Evolutionary conservation across 306 rosid genomes (phyloP).

Genomic region (Rubus parviflorus): DNA sequence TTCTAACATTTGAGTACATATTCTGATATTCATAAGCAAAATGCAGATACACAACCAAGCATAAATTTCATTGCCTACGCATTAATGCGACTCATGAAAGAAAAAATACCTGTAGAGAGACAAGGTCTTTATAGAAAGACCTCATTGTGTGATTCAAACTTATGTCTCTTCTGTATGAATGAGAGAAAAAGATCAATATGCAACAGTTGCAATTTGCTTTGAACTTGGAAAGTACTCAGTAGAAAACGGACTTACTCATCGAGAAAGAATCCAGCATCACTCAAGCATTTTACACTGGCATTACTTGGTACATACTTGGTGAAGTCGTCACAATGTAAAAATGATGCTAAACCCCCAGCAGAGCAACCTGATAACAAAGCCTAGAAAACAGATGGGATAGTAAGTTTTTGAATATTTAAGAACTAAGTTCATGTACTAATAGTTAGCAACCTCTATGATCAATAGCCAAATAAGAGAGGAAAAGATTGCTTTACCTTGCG

Average conservation of each 20-base stretch:
- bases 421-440: neutral
- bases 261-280: constrained; percentile 95
- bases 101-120: constrained; percentile 64
- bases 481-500: constrained; percentile 48
- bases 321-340: constrained; percentile 79
- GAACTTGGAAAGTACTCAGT: neutral
- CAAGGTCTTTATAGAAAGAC: constrained; percentile 54
- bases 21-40: neutral
- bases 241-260: constrained; percentile 42
- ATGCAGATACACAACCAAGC: constrained; percentile 2
- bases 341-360: constrained; percentile 92
- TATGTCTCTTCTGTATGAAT: constrained; percentile 60
- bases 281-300: constrained; percentile 80
- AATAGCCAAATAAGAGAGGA: neutral
- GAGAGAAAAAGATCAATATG: constrained; percentile 2
- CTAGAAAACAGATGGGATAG: constrained; percentile 36
- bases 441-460: neutral
- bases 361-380: constrained; percentile 97
- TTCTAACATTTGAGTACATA: neutral
- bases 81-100: constrained; percentile 6
- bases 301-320: constrained; percentile 59
- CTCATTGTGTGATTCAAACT: constrained; percentile 68
- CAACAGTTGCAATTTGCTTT: constrained; percentile 8
- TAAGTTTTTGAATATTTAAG: neutral
- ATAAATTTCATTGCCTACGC: neutral